These are phyloP conservation scores for Cucumis hystrix DNA, from an alignment of 306 rosid species.

Conservation along the genomic window DNA sequence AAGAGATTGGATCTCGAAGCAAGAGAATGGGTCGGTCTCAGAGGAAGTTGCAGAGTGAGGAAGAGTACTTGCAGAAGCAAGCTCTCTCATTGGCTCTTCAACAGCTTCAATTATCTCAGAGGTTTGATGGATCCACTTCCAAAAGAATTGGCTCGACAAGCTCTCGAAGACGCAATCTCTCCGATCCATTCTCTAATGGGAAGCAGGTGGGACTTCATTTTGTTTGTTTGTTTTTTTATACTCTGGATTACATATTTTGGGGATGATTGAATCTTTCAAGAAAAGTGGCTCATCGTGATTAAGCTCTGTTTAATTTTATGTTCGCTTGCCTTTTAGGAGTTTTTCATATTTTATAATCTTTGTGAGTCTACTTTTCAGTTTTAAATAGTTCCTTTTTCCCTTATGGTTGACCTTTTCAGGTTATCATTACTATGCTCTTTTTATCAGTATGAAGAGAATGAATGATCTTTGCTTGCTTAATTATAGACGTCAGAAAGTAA, in stretches of 20 bases:
- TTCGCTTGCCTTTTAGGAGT: neutral
- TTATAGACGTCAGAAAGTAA: neutral
- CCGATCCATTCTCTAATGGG: slow-evolving; percentile 45
- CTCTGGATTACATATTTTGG: neutral
- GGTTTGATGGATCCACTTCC: slow-evolving; percentile 97
- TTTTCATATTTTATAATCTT: neutral
- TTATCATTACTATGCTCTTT: neutral
- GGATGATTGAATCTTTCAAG: slow-evolving; percentile 2
- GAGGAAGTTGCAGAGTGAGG: slow-evolving; percentile 69
- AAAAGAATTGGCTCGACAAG: slow-evolving; percentile 79
- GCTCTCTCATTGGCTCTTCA: slow-evolving; percentile 88
- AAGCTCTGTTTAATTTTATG: neutral
- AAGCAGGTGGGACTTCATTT: slow-evolving; percentile 40
- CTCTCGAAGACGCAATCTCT: slow-evolving; percentile 47
- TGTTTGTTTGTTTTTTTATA: neutral
- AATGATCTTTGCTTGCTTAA: neutral
- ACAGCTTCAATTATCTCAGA: slow-evolving; percentile 87
- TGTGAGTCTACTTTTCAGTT: neutral
- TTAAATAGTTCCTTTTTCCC: neutral
- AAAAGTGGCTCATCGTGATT: slow-evolving; percentile 8
- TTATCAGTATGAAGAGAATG: neutral
- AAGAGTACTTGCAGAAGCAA: slow-evolving; percentile 76
- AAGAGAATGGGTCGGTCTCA: slow-evolving; percentile 82
- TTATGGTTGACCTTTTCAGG: neutral
- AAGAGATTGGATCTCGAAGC: slow-evolving; percentile 78